A percentile compares a stretch with the other conserved stretches of the same genome.
phyloP scores from a whole-genome alignment of 257 asterid species.

The Handroanthus guayacan region DNA sequence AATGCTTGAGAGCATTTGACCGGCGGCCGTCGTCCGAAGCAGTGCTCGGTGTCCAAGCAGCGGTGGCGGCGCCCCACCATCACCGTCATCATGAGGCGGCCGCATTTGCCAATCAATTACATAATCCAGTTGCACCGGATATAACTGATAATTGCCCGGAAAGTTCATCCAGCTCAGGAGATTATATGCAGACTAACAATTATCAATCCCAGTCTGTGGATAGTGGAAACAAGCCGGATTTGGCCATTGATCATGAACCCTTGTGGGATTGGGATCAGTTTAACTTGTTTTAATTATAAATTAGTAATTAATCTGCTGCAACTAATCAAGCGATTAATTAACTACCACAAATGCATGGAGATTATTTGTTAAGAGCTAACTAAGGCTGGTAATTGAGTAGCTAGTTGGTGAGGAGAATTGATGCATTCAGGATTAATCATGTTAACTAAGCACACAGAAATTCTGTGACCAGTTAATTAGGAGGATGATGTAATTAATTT shows the following conservation, averaged over 20 bases:
- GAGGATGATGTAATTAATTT: too few species aligned
- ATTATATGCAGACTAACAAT: neutral
- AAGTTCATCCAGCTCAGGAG: conserved; percentile 21
- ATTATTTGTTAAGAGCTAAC: neutral
- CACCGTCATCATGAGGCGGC: neutral
- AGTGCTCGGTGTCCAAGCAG: neutral
- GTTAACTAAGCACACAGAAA: too few species aligned
- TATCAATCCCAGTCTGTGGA: conserved; percentile 7
- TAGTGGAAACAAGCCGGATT: conserved; percentile 16
- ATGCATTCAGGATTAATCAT: too few species aligned
- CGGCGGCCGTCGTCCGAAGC: conserved; percentile 45
- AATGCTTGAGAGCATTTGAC: conserved; percentile 54
- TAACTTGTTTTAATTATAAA: conserved; percentile 8
- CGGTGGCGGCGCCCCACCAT: neutral
- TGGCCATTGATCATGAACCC: neutral
- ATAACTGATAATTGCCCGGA: too few species aligned
- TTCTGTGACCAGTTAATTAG: too few species aligned
- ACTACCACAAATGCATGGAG: neutral
- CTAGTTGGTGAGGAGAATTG: too few species aligned
- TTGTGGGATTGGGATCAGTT: conserved; percentile 41
- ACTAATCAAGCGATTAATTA: neutral
- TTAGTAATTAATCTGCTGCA: neutral
- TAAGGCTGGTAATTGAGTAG: too few species aligned
- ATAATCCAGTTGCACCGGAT: neutral
- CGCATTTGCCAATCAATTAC: neutral